A percentile compares a stretch with the other conserved stretches of the same genome.
These are phyloP conservation scores for Fonsecaea nubica DNA, from an alignment of 2,329 filamentous ascomycete genomes.

Conservation along the genomic window DNA sequence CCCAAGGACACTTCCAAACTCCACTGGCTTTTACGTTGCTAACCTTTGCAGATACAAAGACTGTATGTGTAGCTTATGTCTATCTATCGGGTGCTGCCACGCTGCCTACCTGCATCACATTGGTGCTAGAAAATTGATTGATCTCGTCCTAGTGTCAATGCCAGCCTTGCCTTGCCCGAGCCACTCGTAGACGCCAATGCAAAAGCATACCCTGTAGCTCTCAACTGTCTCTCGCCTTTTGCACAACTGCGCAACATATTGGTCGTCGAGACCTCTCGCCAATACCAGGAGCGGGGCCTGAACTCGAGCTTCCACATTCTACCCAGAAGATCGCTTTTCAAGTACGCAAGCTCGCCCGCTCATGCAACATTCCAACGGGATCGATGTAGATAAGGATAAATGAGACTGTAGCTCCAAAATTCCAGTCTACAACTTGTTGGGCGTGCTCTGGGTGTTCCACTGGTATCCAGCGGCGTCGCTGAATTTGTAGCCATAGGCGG, in stretches of 20 bases:
- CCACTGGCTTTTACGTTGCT: background rate
- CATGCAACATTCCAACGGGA: background rate
- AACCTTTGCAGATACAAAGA: background rate
- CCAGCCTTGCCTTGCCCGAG: slow-evolving; percentile 1
- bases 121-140: slow-evolving; percentile 6
- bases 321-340: slow-evolving; percentile 2
- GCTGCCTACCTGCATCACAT: background rate
- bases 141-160: background rate
- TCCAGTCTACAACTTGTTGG: slow-evolving; percentile 36
- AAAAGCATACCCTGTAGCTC: background rate
- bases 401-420: background rate
- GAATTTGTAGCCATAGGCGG: slow-evolving; percentile 98
- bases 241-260: background rate
- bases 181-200: background rate
- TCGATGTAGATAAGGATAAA: background rate
- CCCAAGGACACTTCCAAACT: background rate
- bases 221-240: background rate
- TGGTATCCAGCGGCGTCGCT: slow-evolving; percentile 95
- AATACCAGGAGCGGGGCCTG: background rate
- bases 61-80: slow-evolving; percentile 7
- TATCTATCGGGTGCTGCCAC: slow-evolving; percentile 1
- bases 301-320: background rate
- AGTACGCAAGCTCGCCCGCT: background rate
- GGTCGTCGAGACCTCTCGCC: background rate
- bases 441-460: slow-evolving; percentile 73